These are phyloP conservation scores for Phellinidium pouzarii DNA, from an alignment of 1,284 basidiomycete species.

Conservation along the genomic window DNA sequence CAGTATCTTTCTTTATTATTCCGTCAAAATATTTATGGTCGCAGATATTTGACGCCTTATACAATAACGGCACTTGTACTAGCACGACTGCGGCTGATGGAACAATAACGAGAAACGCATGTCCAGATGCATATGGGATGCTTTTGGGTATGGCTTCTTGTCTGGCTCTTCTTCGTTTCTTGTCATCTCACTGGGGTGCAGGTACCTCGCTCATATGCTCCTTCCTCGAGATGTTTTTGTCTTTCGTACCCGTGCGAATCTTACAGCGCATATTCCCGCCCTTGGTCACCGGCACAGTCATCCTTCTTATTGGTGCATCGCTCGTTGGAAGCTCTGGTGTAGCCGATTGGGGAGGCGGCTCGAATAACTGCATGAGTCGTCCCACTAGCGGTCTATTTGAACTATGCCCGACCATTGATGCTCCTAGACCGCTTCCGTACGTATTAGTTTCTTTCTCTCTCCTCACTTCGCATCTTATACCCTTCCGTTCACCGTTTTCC, in stretches of 20 bases:
- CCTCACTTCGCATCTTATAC: conserved; percentile 7
- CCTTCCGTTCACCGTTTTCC: background rate
- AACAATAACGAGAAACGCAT: conserved; percentile 50
- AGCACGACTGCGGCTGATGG: conserved; percentile 54
- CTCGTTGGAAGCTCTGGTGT: conserved; percentile 71
- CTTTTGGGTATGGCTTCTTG: conserved; percentile 49
- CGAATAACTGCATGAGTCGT: conserved; percentile 55
- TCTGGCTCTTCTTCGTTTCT: background rate
- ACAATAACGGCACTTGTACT: conserved; percentile 73
- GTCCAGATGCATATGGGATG: conserved; percentile 78
- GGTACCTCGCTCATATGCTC: conserved; percentile 76
- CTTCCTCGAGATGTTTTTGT: conserved; percentile 74
- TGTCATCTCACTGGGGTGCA: conserved; percentile 21
- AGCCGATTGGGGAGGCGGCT: conserved; percentile 78
- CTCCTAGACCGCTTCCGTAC: conserved; percentile 48
- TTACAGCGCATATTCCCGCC: conserved; percentile 75
- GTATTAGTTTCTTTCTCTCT: conserved; percentile 17
- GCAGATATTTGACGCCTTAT: conserved; percentile 64
- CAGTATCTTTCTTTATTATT: conserved; percentile 22
- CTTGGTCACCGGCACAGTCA: conserved; percentile 72
- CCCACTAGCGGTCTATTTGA: conserved; percentile 59
- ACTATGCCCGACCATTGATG: conserved; percentile 63
- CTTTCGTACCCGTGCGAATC: conserved; percentile 61
- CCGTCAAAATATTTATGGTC: background rate
- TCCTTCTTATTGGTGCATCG: conserved; percentile 72